These are phyloP conservation scores for Phytopythium montanum DNA, from an alignment of 352 stramenopile species.

Conservation along the genomic window DNA sequence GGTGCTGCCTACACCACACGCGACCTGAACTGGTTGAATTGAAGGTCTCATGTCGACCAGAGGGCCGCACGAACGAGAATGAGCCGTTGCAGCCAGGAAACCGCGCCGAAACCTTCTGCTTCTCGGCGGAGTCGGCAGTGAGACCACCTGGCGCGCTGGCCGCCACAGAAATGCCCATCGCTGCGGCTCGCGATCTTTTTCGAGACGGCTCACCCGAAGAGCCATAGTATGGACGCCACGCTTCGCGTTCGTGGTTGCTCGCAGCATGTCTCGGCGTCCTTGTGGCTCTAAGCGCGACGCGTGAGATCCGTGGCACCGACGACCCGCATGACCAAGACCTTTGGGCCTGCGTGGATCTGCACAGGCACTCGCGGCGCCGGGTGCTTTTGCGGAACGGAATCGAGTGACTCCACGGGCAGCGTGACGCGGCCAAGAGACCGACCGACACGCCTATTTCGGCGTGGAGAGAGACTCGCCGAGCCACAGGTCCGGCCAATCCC, in stretches of 20 bases:
- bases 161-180: neutral
- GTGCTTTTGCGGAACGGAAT: neutral
- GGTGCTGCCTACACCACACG: too few species aligned
- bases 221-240: too few species aligned
- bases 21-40: too few species aligned
- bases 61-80: neutral
- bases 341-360: neutral
- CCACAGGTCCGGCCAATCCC: conserved; percentile 3
- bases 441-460: neutral
- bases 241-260: neutral
- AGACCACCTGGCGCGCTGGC: neutral
- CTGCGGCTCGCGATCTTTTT: neutral
- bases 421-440: neutral
- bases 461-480: too few species aligned
- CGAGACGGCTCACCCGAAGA: neutral
- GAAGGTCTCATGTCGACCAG: neutral
- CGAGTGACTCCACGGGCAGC: neutral
- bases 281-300: neutral
- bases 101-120: neutral
- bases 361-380: neutral
- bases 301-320: neutral
- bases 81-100: neutral
- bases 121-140: neutral
- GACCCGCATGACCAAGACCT: neutral
- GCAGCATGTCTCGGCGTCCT: neutral